Evolutionary conservation across 768 basidiomycete species (phyloP).

Genomic region (Pseudohyphozyma bogoriensis): DNA sequence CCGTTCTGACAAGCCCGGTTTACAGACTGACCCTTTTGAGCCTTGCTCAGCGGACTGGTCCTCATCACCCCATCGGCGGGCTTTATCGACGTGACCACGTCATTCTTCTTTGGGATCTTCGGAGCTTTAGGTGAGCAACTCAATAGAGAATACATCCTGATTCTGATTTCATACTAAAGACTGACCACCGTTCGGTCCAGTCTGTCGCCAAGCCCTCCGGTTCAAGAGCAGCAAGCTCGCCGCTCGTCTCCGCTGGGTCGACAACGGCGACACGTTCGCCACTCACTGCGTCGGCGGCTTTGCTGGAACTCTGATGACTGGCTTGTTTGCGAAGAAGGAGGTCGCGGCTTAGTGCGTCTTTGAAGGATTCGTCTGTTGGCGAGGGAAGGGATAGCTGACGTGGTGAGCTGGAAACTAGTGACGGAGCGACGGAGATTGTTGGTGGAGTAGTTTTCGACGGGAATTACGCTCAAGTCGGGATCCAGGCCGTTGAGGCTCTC

Average conservation of each 20-base stretch:
- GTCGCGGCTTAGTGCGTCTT: neutral
- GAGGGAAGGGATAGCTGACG: too few species aligned
- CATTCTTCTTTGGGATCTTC: conserved; percentile 56
- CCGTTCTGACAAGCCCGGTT: too few species aligned
- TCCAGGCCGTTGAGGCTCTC: neutral
- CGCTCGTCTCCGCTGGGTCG: neutral
- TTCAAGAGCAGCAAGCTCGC: neutral
- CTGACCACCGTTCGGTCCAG: too few species aligned
- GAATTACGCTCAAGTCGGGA: neutral
- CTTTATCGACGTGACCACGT: conserved; percentile 51
- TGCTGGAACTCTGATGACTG: conserved; percentile 55
- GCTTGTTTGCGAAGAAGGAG: conserved; percentile 50
- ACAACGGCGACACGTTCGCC: conserved; percentile 60
- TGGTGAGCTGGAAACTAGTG: too few species aligned
- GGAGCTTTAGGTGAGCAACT: conserved; percentile 66
- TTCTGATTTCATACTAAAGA: conserved; percentile 51
- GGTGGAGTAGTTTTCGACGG: neutral
- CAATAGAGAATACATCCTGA: conserved; percentile 61
- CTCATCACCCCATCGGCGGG: conserved; percentile 80
- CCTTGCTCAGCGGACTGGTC: conserved; percentile 69
- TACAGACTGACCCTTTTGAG: too few species aligned
- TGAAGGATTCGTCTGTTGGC: neutral
- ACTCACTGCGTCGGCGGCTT: conserved; percentile 78
- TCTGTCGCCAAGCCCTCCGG: neutral
- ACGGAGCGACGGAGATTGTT: too few species aligned